Evolutionary conservation across 306 rosid genomes (phyloP).

Genomic region (Urtica urens): DNA sequence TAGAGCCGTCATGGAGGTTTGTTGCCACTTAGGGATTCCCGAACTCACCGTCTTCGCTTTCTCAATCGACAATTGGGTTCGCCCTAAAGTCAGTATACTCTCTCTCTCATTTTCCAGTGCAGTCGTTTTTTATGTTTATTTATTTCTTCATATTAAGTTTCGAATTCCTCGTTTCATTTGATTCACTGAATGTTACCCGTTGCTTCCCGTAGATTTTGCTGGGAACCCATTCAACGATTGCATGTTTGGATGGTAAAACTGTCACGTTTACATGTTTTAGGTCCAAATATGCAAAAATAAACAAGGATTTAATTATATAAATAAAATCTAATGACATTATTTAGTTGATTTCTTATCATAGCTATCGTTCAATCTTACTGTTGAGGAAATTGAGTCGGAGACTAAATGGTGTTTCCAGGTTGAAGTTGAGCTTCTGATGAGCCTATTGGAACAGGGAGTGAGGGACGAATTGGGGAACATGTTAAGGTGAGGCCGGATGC

Average conservation of each 20-base stretch:
- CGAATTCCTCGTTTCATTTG: not conserved
- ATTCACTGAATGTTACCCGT: not conserved
- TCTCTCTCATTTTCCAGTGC: not conserved
- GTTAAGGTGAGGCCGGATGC: conserved; percentile 17
- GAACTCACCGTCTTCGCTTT: conserved; percentile 51
- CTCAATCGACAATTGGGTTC: conserved; percentile 49
- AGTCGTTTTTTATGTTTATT: not conserved
- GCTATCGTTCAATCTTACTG: too few relatives aligned
- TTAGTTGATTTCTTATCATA: too few relatives aligned
- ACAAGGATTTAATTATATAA: too few relatives aligned
- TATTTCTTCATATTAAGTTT: not conserved
- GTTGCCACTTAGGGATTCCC: conserved; percentile 36
- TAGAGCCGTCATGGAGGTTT: conserved; percentile 25
- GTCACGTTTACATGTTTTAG: too few relatives aligned
- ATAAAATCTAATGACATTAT: too few relatives aligned
- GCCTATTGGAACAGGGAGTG: conserved; percentile 31
- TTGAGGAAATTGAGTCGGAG: too few relatives aligned
- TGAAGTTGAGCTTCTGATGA: conserved; percentile 47
- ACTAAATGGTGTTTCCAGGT: too few relatives aligned
- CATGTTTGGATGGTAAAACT: too few relatives aligned
- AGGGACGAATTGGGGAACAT: conserved; percentile 17
- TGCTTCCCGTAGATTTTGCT: too few relatives aligned
- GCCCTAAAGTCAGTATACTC: conserved; percentile 35
- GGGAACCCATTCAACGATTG: too few relatives aligned
- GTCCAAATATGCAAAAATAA: too few relatives aligned